Base-by-base conservation (phyloP, 1,284 basidiomycete genomes). In the Puccinia polysora region DNA sequence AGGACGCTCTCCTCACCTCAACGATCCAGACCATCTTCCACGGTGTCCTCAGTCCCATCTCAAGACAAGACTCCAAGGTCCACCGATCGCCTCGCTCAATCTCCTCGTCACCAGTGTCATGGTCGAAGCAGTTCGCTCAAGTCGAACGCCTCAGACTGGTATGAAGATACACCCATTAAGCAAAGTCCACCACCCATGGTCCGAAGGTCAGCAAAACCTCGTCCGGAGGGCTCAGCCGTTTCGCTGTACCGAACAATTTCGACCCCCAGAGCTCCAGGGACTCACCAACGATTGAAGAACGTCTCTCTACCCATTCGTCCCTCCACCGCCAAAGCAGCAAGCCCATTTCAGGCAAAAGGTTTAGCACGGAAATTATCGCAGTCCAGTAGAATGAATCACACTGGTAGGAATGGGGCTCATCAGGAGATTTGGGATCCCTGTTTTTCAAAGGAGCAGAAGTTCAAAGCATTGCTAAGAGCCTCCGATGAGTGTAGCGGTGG, bases 401-500 rank as follows among this genome's bases (percentile, higher is more conserved):
- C 40, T n/a, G n/a, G 40, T 43, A 8, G 18, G 40, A 43, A 43
- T 8, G 18, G 8, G 40, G 40, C 18, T 18, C 18, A 18, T 8
- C 40, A 18, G 8, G 8, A 8, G 40, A 43, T 18, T 43, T 43
- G 40, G 40, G 40, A 62, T 28, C 6, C 6, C 7, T 25, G 5
- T 1, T 1, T 14, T 25, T 43, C 43, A 18, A 45, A 63, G 15
- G 12, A 49, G 23, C 40, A 63, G 1, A 63, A 49, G 32, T 63
- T 63, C 30, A 45, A 63, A 36, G 60, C 60, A 32, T 63, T 63
- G 30, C 20, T 63, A n/a, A 63, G 49, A 34, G 60, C 45, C 14
- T 49, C 60, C 15, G 60, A 63, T 50, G 60, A 23, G 20, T 49
- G 43, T 18, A 2, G 36, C 15, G 60, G 60, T 18, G 60, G 60